Conservation (phyloP, 192 early-diverging fungal genomes). For the Podila clonocystis region DNA sequence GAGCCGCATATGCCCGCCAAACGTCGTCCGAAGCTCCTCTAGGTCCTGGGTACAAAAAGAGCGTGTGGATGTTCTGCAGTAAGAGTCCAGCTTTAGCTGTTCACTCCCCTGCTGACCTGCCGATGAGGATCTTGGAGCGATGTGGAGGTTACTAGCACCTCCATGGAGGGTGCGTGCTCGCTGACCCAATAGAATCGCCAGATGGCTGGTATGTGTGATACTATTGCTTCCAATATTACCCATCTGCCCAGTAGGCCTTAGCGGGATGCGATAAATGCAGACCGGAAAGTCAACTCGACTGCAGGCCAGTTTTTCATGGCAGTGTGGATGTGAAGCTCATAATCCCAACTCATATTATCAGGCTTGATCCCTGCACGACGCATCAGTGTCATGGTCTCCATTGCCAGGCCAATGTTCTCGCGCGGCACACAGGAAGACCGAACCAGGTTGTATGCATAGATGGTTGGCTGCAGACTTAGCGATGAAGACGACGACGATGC, state of each 20-base stretch:
- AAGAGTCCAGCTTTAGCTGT: constrained; percentile 21
- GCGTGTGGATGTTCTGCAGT: constrained; percentile 38
- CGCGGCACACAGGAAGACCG: constrained; percentile 35
- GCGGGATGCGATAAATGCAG: constrained; percentile 19
- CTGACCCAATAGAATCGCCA: constrained; percentile 38
- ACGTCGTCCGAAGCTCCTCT: constrained; percentile 38
- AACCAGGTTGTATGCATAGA: constrained; percentile 35
- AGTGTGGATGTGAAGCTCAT: constrained; percentile 33
- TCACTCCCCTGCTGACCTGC: neutral
- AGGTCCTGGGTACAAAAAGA: constrained; percentile 47
- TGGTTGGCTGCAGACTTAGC: constrained; percentile 22
- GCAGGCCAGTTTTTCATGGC: constrained; percentile 38
- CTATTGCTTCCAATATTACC: neutral
- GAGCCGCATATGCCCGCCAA: constrained; percentile 44
- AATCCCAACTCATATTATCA: constrained; percentile 46
- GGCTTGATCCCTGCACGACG: constrained; percentile 35
- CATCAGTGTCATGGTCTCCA: constrained; percentile 34
- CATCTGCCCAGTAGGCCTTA: neutral
- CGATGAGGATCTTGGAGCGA: neutral
- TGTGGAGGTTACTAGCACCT: constrained; percentile 1
- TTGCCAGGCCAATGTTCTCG: constrained; percentile 34
- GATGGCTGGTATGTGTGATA: neutral
- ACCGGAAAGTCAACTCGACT: constrained; percentile 28
- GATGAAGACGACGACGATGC: neutral
- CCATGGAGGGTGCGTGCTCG: constrained; percentile 26